Percentiles rank a stretch among this genome's conserved stretches.
phyloP scores from a whole-genome alignment of 139 green algal species.

The Asterochloris erici region DNA sequence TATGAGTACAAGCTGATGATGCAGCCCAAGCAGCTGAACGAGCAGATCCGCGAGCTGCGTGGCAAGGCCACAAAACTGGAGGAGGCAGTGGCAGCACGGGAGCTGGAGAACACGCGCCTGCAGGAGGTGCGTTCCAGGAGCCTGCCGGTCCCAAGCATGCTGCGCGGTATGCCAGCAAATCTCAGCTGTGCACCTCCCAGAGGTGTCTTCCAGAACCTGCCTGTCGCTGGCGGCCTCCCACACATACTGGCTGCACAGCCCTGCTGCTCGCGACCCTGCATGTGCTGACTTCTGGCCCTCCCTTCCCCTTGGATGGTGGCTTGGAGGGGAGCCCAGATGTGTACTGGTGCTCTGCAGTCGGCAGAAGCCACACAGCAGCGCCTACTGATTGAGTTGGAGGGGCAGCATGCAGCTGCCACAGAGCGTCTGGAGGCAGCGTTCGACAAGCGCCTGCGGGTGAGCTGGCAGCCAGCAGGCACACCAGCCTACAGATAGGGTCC shows the following conservation, averaged over 20 bases:
- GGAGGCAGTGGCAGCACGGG: background rate
- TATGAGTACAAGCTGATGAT: conserved; percentile 21
- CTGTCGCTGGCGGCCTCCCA: too few relatives aligned
- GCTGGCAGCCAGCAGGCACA: background rate
- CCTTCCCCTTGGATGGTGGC: too few relatives aligned
- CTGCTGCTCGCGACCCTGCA: too few relatives aligned
- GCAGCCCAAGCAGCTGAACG: conserved; percentile 12
- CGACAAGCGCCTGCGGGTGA: conserved; percentile 25
- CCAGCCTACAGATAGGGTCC: background rate
- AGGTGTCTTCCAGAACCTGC: too few relatives aligned
- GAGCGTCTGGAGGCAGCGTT: conserved; percentile 56
- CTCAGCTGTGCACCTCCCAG: too few relatives aligned
- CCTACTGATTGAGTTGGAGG: conserved; percentile 13
- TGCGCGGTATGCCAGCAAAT: too few relatives aligned
- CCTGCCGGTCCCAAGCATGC: background rate
- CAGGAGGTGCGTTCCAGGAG: background rate
- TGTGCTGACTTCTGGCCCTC: too few relatives aligned
- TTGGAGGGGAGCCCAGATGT: background rate
- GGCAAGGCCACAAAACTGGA: conserved; percentile 1
- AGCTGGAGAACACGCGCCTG: background rate
- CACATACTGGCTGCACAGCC: too few relatives aligned
- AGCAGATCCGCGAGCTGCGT: conserved; percentile 5
- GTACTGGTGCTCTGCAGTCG: background rate
- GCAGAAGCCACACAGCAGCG: background rate
- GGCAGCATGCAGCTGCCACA: conserved; percentile 36